Evolutionary conservation across 805 yeast genomes (phyloP), one percentile per base, ranked within the genome.

Genomic region (Candida lessepsii): DNA sequence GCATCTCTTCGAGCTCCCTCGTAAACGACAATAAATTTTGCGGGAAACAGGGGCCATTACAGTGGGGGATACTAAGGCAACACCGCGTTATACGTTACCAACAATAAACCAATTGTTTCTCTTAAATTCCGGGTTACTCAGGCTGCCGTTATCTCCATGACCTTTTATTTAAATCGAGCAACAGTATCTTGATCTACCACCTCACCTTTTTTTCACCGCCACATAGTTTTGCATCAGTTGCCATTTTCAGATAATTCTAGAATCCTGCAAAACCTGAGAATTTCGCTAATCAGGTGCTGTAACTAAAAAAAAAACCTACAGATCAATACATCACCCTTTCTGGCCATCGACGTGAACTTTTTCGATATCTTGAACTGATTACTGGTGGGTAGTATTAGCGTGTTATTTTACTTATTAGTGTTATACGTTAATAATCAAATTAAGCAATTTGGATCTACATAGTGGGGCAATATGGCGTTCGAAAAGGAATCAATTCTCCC

Each of bases 401-500:
- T n/a, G n/a, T n/a, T n/a, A n/a, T n/a, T n/a, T n/a, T n/a, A n/a
- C n/a, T n/a, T n/a, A n/a, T n/a, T 19, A 14, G 13, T 17, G 17
- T 29, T 14, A 17, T n/a, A 15, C 17, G 23, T 15, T 29, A 5
- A 26, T 5, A n/a, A 26, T 26, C 23, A 20, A 6, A 20, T 6
- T 5, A 20, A 20, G 8, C 5, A 20, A 10, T 15, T 16, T n/a
- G 15, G 27, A 32, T 23, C 14, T 23, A 27, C 26, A 24, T 24
- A 29, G 33, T n/a, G 24, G 33, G 33, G 33, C 18, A 28, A 16
- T 5, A 37, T 37, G 29, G 27, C 14, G 31, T 41, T 45, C 26
- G 39, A 25, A 25, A 41, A 42, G 13, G 60, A 61, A 29, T 41
- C 51, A 14, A 53, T 63, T 7, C 49, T 66, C 21, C 71, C 71